Evolutionary conservation across 148 eudicot genomes (phyloP), one percentile per base, ranked within the genome.

Genomic region (Polygonum maritimum): DNA sequence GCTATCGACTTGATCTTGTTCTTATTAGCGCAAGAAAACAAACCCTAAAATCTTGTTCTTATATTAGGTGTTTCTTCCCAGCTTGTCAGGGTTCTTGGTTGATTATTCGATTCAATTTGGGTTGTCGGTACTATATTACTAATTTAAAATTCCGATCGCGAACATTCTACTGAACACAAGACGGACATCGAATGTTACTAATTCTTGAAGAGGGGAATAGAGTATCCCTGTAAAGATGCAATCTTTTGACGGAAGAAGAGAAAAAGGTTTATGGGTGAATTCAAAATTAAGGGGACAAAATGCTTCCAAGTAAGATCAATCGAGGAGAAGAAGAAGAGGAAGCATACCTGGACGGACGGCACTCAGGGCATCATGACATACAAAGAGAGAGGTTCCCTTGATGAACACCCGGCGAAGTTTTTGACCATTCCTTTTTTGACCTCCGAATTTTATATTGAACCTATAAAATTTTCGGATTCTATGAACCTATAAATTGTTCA

Each of bases 271-370:
- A 57, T 60, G 35, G 16, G 31, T 60, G 26, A 12, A 2, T 11
- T 2, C 21, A 31, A 22, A 22, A 26, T 12, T 11, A 48, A 0
- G 15, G 15, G 2, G 0, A 48, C 22, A 9, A 48, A 16, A 48
- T 15, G 16, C 41, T 39, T 49, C 54, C 54, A 19, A 19, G 62
- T 39, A 39, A 12, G 36, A 60, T 60, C 0, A 60, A 19, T 54
- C 60, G 60, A 58, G 65, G 21, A 58, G 65, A 58, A 58, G 65
- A 58, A 8, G n/a, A 65, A 8, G 70, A 65, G 31, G 3, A 22
- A 35, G 40, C 70, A 14, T 35, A 65, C 70, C 70, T 65, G 41
- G 70, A 33, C 70, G 70, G 19, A 65, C 41, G 70, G 41, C 69
- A 26, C 38, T 54, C 26, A 60, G 69, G 5, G 69, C 15, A 31